phyloP scores from a whole-genome alignment of 164 flowering plant genomes.

The Stephania cephalantha region DNA sequence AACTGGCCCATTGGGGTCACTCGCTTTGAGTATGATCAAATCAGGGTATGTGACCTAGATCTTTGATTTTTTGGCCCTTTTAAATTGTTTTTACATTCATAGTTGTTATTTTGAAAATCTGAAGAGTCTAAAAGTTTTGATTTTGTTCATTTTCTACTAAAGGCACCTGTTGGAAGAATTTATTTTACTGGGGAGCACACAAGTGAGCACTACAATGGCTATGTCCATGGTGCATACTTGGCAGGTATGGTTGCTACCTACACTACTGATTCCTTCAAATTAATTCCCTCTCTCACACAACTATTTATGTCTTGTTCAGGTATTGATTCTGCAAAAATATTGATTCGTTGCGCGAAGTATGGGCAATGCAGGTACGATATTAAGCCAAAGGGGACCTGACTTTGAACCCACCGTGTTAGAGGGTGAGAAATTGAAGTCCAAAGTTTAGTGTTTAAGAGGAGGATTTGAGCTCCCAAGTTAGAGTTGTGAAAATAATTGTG shows the following conservation, averaged over 20 bases:
- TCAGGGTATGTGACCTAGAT: constrained; percentile 23
- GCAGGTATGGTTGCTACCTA: constrained; percentile 15
- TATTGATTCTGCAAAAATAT: constrained; percentile 24
- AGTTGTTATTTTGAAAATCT: too few relatives aligned
- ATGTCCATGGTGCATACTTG: constrained; percentile 30
- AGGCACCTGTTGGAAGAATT: constrained; percentile 45
- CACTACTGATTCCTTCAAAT: background rate
- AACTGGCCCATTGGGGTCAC: constrained; percentile 41
- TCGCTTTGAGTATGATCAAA: constrained; percentile 22
- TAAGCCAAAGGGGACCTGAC: constrained; percentile 10
- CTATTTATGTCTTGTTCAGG: constrained; percentile 10
- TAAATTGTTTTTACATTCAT: too few relatives aligned
- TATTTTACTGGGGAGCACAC: constrained; percentile 50
- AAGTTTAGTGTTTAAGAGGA: too few relatives aligned
- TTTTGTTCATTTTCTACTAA: background rate
- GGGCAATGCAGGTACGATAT: constrained; percentile 11
- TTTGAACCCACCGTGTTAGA: background rate
- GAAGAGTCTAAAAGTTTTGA: too few relatives aligned
- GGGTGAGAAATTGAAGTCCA: background rate
- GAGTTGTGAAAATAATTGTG: background rate
- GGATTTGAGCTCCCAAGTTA: too few relatives aligned
- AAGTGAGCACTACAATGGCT: constrained; percentile 26
- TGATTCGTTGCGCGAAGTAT: constrained; percentile 16
- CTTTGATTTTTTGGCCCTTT: background rate
- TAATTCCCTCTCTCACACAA: too few relatives aligned